Base-by-base conservation (phyloP, 306 rosid genomes). In the Vicia sativa region DNA sequence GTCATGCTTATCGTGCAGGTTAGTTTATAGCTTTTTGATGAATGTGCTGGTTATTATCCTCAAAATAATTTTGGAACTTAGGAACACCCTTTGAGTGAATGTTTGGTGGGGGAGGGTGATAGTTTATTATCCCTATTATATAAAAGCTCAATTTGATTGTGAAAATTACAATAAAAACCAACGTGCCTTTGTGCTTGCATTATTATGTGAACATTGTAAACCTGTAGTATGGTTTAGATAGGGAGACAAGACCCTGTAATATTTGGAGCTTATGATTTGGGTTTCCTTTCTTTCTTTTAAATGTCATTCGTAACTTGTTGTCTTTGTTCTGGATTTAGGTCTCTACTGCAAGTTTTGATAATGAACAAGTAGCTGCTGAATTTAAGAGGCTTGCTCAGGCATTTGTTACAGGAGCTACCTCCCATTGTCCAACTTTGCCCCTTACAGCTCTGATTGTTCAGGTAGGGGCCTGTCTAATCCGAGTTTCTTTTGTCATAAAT, bases 1-100 rank as follows among this genome's bases (percentile, higher is more conserved):
- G 89, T 88, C 89, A 79, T 93, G 96, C 96, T 93, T 73, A 79
- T 90, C 6, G 96, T 90, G 78, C 99, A 93, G 97, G 99, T 90
- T 56, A 71, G 55, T 86, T 66, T 62, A 60, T 5, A 11, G 5
- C 7, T 16, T 50, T 52, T 41, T 52, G 12, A 28, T 42, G 34
- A 55, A 52, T 16, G 86, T 82, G 68, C 90, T 82, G 85, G 85
- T 85, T 57, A 68, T 63, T 84, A 57, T 67, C 69, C 10, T 49
- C 15, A 60, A 56, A 23, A 15, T 55, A 26, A 44, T 67, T 21
- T 29, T 56, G 9, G 55, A 15, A 68, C 21, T 39, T 56, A 6
- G 61, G 13, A 68, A 61, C 7, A 9, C 14, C 13, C 56, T 68
- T 67, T 9, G 4, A 16, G 29, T 35, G 43, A 11, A 11, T 9